These are phyloP conservation scores for Monilinia fructicola DNA, from an alignment of 2,329 filamentous ascomycete genomes.

Conservation along the genomic window DNA sequence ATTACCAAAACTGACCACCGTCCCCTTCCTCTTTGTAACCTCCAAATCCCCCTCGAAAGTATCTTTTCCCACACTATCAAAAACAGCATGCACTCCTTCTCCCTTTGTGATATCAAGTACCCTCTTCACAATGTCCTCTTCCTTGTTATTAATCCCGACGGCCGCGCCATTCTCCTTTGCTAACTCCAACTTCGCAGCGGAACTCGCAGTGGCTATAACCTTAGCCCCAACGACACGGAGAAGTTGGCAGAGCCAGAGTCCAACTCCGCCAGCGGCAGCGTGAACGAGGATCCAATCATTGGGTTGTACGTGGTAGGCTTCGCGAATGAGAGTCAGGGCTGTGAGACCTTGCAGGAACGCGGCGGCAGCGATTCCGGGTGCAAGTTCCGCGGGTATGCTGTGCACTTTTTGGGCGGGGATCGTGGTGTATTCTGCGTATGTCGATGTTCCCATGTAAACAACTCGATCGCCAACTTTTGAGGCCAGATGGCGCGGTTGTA, in stretches of 20 bases:
- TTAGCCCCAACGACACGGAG: slow-evolving; percentile 70
- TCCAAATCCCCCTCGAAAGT: slow-evolving; percentile 81
- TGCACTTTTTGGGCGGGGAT: slow-evolving; percentile 44
- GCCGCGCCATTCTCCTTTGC: slow-evolving; percentile 71
- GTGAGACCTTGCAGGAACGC: slow-evolving; percentile 77
- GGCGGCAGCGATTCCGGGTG: slow-evolving; percentile 64
- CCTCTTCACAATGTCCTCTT: slow-evolving; percentile 56
- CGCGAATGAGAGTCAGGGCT: slow-evolving; percentile 74
- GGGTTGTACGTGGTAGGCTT: slow-evolving; percentile 68
- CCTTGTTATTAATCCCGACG: slow-evolving; percentile 67
- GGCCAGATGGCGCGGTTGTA: slow-evolving; percentile 47
- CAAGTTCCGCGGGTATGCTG: slow-evolving; percentile 62
- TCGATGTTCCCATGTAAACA: slow-evolving; percentile 59
- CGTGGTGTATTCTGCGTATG: slow-evolving; percentile 59
- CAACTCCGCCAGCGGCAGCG: slow-evolving; percentile 82
- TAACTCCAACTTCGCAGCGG: slow-evolving; percentile 67
- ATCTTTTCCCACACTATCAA: slow-evolving; percentile 81
- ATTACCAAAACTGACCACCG: slow-evolving; percentile 77
- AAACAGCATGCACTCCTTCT: slow-evolving; percentile 73
- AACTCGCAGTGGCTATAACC: slow-evolving; percentile 77
- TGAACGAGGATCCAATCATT: slow-evolving; percentile 83
- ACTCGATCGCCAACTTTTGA: slow-evolving; percentile 68
- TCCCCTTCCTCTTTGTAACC: slow-evolving; percentile 73
- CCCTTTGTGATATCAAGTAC: slow-evolving; percentile 71
- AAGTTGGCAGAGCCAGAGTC: slow-evolving; percentile 72